These are phyloP conservation scores for Diutina rugosa DNA, from an alignment of 1,139 yeast species.

Conservation along the genomic window DNA sequence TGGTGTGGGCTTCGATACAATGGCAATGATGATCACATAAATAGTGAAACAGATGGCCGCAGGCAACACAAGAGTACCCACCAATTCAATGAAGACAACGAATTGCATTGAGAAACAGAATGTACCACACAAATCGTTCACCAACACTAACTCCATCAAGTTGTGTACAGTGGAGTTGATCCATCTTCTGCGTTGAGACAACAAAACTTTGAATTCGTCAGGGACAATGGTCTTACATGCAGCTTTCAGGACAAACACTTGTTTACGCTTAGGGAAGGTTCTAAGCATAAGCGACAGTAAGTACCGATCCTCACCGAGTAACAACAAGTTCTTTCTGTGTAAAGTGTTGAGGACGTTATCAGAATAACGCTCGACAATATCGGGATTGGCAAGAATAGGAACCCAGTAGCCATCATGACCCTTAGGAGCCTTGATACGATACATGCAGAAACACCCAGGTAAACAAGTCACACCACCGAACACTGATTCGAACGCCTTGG, in stretches of 20 bases:
- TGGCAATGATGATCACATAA: slow-evolving; percentile 68
- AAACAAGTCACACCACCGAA: slow-evolving; percentile 96
- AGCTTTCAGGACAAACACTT: slow-evolving; percentile 88
- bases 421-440: slow-evolving; percentile 87
- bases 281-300: slow-evolving; percentile 80
- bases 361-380: slow-evolving; percentile 87
- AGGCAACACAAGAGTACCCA: slow-evolving; percentile 87
- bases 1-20: slow-evolving; percentile 76
- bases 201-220: slow-evolving; percentile 60
- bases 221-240: slow-evolving; percentile 94
- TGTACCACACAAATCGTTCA: slow-evolving; percentile 89
- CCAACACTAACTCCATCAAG: slow-evolving; percentile 79
- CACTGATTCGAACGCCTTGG: slow-evolving; percentile 91
- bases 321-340: slow-evolving; percentile 77
- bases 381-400: slow-evolving; percentile 91
- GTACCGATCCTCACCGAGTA: slow-evolving; percentile 90
- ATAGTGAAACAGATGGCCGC: slow-evolving; percentile 83
- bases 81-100: slow-evolving; percentile 72
- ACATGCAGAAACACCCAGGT: slow-evolving; percentile 97
- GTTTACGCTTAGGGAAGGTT: slow-evolving; percentile 89
- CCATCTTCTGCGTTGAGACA: slow-evolving; percentile 98
- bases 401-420: slow-evolving; percentile 91
- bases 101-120: slow-evolving; percentile 97
- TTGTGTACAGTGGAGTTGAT: slow-evolving; percentile 95
- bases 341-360: slow-evolving; percentile 81